Base-by-base conservation (phyloP, 257 asterid species). In the Haberlea rhodopensis region DNA sequence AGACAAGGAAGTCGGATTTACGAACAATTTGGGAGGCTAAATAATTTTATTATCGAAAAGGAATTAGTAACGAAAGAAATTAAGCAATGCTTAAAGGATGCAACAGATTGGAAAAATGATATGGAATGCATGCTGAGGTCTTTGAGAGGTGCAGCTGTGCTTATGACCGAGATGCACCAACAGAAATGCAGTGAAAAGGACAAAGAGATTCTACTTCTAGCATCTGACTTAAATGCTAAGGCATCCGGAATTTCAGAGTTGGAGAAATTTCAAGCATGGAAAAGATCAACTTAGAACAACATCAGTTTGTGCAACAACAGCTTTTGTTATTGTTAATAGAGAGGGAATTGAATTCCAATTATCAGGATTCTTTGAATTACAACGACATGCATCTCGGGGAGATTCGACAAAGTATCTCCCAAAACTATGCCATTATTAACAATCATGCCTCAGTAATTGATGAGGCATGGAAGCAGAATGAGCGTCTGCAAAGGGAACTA, bases 41-140 rank as follows among this genome's bases (percentile, higher is more conserved):
- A 82, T 68, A 81, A 79, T 23, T 67, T 66, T 76, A 67, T 83
- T 29, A 64, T 71, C n/a, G 95, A 94, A 73, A 90, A 86, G 71
- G 97, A 94, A 60, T 57, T 78, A 40, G 45, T 73, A 43, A 82
- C 81, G 60, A 87, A 84, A 69, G 91, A 88, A 73, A 96, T 94
- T 46, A 83, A 79, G 60, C 83, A 61, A 65, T 84, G 82, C 75
- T 79, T 94, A 63, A 85, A 83, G 70, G 91, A 86, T 73, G 96
- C 89, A 16, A 71, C 81, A 25, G 78, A 80, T 48, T 80, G 78
- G 74, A 79, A 78, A 70, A 85, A 78, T 62, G 95, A 86, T 59
- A 63, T 94, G 90, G 99, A 94, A 62, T 70, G 80, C 78, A 90
- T 90, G 99, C 78, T 94, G 75, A 87, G 89, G 78, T 94, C 99